Conservation (phyloP, 306 rosid genomes). For the Citrullus mucosospermus region DNA sequence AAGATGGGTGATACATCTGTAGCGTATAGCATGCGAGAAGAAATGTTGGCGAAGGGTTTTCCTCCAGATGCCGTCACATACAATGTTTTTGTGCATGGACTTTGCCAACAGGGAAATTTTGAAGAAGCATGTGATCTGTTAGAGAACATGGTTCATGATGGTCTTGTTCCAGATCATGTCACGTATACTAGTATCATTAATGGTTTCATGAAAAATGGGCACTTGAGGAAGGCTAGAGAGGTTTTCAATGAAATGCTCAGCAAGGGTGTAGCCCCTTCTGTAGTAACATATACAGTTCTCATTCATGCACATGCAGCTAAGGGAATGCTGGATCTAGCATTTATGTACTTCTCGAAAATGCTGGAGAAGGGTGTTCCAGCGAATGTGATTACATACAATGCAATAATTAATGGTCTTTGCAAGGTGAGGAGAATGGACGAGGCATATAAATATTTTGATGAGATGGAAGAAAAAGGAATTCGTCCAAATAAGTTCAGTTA, state of each 20-base stretch:
- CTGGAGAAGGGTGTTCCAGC: constrained; percentile 46
- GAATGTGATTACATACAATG: constrained; percentile 76
- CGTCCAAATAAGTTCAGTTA: constrained; percentile 70
- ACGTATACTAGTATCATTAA: constrained; percentile 70
- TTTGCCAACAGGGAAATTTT: constrained; percentile 40
- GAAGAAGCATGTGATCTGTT: constrained; percentile 35
- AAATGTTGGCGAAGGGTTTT: constrained; percentile 52
- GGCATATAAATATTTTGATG: constrained; percentile 37
- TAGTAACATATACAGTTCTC: constrained; percentile 67
- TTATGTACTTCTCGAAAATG: constrained; percentile 52
- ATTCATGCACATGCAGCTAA: constrained; percentile 51
- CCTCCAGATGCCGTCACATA: constrained; percentile 60
- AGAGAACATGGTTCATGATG: constrained; percentile 36
- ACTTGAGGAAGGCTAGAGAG: constrained; percentile 43
- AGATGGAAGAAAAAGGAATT: constrained; percentile 61
- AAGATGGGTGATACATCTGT: constrained; percentile 41
- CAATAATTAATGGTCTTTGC: constrained; percentile 67
- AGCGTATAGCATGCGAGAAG: constrained; percentile 61
- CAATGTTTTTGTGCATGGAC: constrained; percentile 53
- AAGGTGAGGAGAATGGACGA: constrained; percentile 33
- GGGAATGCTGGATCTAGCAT: constrained; percentile 47
- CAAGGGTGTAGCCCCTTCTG: constrained; percentile 52
- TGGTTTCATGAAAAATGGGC: constrained; percentile 41
- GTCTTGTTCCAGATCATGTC: constrained; percentile 54
- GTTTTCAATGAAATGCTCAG: constrained; percentile 47